phyloP scores from a whole-genome alignment of 177 flowering plant genomes.

The Vitis hybrid region DNA sequence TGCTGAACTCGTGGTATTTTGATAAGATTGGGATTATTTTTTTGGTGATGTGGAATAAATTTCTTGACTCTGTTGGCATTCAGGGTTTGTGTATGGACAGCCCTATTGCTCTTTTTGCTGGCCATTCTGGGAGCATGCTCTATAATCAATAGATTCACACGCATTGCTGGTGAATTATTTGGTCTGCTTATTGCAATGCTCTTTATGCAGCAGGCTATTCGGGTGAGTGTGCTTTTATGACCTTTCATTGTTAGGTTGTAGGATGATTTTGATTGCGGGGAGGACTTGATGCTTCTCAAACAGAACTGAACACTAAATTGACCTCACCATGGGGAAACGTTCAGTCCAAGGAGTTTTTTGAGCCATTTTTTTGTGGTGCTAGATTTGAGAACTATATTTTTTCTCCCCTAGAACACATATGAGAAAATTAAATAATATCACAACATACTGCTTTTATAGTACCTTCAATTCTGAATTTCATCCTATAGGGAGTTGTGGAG shows the following conservation, averaged over 20 bases:
- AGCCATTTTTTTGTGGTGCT: too few relatives aligned
- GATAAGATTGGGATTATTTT: background rate
- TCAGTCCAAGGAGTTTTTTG: too few relatives aligned
- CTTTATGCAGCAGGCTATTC: constrained; percentile 95
- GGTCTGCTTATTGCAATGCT: constrained; percentile 97
- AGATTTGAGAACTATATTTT: too few relatives aligned
- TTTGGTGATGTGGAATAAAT: background rate
- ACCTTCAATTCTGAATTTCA: constrained; percentile 1
- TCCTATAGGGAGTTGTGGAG: constrained; percentile 73
- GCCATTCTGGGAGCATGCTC: constrained; percentile 93
- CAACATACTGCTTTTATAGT: background rate
- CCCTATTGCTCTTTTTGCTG: constrained; percentile 77
- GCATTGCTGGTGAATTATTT: constrained; percentile 93
- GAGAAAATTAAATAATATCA: too few relatives aligned
- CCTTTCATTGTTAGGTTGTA: constrained; percentile 1
- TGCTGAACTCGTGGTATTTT: background rate
- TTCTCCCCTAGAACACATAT: too few relatives aligned
- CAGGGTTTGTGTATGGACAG: constrained; percentile 99
- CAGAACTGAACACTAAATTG: background rate
- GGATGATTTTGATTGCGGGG: background rate
- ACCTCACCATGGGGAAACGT: too few relatives aligned
- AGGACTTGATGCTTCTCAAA: background rate
- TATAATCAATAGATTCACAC: constrained; percentile 88
- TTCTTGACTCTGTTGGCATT: constrained; percentile 2
- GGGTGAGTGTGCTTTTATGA: constrained; percentile 44